Evolutionary conservation across 2,329 filamentous ascomycete genomes (phyloP).

Genomic region (Phyllosticta capitalensis): DNA sequence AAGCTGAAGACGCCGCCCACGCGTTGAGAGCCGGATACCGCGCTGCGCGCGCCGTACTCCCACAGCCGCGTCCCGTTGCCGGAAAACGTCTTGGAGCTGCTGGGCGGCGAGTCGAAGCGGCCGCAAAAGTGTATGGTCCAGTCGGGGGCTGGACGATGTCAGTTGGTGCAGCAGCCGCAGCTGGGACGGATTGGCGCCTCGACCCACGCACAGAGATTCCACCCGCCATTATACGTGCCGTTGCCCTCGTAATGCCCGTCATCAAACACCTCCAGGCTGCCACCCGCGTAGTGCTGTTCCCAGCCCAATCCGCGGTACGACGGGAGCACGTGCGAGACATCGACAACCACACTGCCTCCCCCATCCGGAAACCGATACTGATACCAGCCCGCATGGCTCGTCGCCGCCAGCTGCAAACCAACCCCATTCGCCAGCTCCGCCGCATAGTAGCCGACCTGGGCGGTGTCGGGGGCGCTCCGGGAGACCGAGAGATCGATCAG

Average conservation of each 20-base stretch:
- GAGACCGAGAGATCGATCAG: conserved; percentile 46
- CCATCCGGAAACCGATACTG: conserved; percentile 47
- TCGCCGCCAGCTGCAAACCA: conserved; percentile 48
- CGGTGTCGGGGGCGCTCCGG: conserved; percentile 42
- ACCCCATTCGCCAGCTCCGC: conserved; percentile 46
- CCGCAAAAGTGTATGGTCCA: conserved; percentile 59
- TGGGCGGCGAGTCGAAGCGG: conserved; percentile 40
- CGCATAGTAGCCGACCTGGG: conserved; percentile 53
- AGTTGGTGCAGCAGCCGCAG: background rate
- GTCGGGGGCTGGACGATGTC: conserved; percentile 34
- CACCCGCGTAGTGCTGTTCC: conserved; percentile 54
- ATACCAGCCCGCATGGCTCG: conserved; percentile 48
- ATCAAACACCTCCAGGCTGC: conserved; percentile 43
- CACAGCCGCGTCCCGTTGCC: conserved; percentile 17
- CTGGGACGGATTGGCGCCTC: background rate
- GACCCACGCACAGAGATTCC: conserved; percentile 42
- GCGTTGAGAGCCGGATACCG: conserved; percentile 19
- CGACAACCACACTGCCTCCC: conserved; percentile 44
- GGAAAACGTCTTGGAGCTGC: conserved; percentile 22
- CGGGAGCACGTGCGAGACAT: conserved; percentile 54
- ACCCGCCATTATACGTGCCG: conserved; percentile 57
- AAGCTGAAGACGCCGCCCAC: conserved; percentile 48
- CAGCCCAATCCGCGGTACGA: conserved; percentile 52
- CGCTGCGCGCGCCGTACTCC: conserved; percentile 20
- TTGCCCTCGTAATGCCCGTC: conserved; percentile 50